These are phyloP conservation scores for Spathaspora sp. DNA, from an alignment of 1,139 yeast genomes.

Conservation along the genomic window DNA sequence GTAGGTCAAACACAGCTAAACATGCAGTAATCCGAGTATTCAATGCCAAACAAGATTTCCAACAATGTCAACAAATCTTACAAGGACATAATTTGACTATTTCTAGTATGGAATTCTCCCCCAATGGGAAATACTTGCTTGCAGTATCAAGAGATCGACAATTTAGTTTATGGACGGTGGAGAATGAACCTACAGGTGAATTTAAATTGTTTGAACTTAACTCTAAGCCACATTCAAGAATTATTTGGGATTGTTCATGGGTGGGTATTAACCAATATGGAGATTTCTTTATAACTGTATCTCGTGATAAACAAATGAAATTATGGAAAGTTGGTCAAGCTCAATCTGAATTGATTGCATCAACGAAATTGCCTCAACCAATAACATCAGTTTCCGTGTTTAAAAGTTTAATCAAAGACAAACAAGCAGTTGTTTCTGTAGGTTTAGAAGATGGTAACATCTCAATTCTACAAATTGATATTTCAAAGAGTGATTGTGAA, in stretches of 20 bases:
- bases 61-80: constrained; percentile 41
- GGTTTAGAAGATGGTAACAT: constrained; percentile 70
- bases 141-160: constrained; percentile 92
- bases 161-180: constrained; percentile 71
- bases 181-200: constrained; percentile 32
- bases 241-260: constrained; percentile 97
- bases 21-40: constrained; percentile 87
- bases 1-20: constrained; percentile 77
- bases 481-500: constrained; percentile 22
- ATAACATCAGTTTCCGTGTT: constrained; percentile 73
- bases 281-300: constrained; percentile 68
- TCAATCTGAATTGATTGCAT: constrained; percentile 18
- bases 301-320: constrained; percentile 81
- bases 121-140: constrained; percentile 63
- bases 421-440: constrained; percentile 47
- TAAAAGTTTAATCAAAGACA: constrained; percentile 17
- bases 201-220: constrained; percentile 47
- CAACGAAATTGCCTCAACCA: constrained; percentile 49
- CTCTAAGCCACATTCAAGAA: constrained; percentile 82
- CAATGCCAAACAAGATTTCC: constrained; percentile 49
- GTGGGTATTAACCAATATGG: constrained; percentile 39
- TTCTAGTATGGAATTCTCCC: constrained; percentile 77
- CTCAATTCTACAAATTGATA: constrained; percentile 24
- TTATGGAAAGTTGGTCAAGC: constrained; percentile 54
- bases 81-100: constrained; percentile 77